Conservation (phyloP, 2,329 filamentous ascomycete species). For the Mycosphaerelloides madeirae region DNA sequence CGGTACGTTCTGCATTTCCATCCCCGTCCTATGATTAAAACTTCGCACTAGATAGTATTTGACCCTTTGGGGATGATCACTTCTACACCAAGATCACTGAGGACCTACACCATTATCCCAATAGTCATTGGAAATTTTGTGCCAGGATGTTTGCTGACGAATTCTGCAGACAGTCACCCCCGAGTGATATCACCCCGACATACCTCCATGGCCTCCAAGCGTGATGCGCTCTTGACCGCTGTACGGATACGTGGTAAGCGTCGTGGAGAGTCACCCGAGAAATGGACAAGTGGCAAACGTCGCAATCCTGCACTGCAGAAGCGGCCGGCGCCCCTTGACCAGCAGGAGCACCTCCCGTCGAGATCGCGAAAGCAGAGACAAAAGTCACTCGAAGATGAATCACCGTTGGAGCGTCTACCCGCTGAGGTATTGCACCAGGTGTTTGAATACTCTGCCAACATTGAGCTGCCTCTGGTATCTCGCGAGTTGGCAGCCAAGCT, state of each 20-base stretch:
- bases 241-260: constrained; percentile 33
- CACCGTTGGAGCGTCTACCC: constrained; percentile 32
- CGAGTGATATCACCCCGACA: no score
- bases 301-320: constrained; percentile 18
- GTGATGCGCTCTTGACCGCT: constrained; percentile 20
- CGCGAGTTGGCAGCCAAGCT: constrained; percentile 26
- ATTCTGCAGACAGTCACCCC: no score
- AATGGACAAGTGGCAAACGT: constrained; percentile 24
- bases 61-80: constrained; percentile 33
- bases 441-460: constrained; percentile 29
- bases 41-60: constrained; percentile 54
- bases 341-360: neutral
- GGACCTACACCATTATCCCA: constrained; percentile 4
- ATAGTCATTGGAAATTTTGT: no score
- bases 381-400: constrained; percentile 7
- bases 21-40: constrained; percentile 60
- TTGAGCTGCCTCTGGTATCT: constrained; percentile 30
- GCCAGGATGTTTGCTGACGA: no score
- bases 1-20: constrained; percentile 9
- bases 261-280: constrained; percentile 21
- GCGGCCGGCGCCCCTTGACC: constrained; percentile 3
- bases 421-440: constrained; percentile 34
- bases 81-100: constrained; percentile 41
- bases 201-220: constrained; percentile 5
- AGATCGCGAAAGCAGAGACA: constrained; percentile 16